phyloP scores from a whole-genome alignment of 352 stramenopile species.

The Peronospora farinosa region DNA sequence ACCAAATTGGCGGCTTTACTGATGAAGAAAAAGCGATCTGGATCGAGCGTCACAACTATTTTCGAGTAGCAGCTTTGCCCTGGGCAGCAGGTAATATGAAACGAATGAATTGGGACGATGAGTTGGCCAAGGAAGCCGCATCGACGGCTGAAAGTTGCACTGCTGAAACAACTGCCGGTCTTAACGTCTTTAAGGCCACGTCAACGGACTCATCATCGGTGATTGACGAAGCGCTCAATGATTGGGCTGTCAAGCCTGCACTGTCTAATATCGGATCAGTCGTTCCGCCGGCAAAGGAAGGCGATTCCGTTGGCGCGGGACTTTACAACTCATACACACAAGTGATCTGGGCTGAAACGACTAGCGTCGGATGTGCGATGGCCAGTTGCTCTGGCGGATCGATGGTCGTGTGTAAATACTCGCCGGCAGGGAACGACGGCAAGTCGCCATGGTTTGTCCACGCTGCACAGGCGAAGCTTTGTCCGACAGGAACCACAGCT shows the following conservation, averaged over 20 bases:
- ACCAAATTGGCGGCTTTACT: constrained; percentile 22
- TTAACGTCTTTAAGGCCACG: constrained; percentile 45
- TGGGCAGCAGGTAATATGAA: constrained; percentile 64
- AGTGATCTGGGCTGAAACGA: constrained; percentile 59
- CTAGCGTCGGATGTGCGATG: constrained; percentile 56
- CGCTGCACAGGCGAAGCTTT: constrained; percentile 35
- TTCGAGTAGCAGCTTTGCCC: constrained; percentile 52
- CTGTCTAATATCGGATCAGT: constrained; percentile 31
- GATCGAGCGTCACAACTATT: constrained; percentile 74
- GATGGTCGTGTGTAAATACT: constrained; percentile 62
- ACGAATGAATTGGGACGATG: constrained; percentile 53
- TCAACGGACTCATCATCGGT: constrained; percentile 26
- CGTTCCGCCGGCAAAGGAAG: constrained; percentile 15
- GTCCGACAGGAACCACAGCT: constrained; percentile 39
- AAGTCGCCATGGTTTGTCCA: constrained; percentile 54
- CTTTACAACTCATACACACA: constrained; percentile 75
- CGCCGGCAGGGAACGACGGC: constrained; percentile 48
- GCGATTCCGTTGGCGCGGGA: constrained; percentile 47
- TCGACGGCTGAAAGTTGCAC: constrained; percentile 34
- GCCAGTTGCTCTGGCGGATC: constrained; percentile 35
- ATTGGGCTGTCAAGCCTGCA: constrained; percentile 42
- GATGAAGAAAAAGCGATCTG: constrained; percentile 51
- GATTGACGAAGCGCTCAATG: constrained; percentile 48
- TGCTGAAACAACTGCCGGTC: constrained; percentile 28
- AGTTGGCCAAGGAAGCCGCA: constrained; percentile 39